Evolutionary conservation across 108 stramenopile genomes (phyloP), one percentile per base, ranked within the genome.

Genomic region (Epipyxis sp.): DNA sequence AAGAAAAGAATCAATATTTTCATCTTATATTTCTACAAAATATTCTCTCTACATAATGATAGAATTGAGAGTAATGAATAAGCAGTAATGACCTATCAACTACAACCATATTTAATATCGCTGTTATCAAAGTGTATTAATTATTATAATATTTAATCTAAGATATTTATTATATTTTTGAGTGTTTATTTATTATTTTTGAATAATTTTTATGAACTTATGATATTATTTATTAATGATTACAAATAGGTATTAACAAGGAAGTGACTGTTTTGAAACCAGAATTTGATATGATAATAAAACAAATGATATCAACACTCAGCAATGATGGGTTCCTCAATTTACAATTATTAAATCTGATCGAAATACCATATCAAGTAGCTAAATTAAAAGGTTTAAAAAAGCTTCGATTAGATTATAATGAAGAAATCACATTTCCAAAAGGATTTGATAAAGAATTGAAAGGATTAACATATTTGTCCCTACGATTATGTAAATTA

Each of bases 281-380:
- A 10, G 61, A 65, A 25, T 3, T 65, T 25, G 25, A 13, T 6
- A 32, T 32, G 34, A 25, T 32, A 29, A 25, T 65, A 6, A 65
- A 10, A 10, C 61, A 65, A 32, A 65, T 32, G 35, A 65, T 65
- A 6, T 6, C 34, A 32, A 32, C 34, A 6, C 30, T 32, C 10
- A 29, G 34, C 10, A 65, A 65, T 16, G 61, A 65, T 65, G 61
- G 61, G 30, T 6, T 65, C 10, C 35, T 65, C 34, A 65, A 65
- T 65, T 25, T 65, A 3, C 61, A 65, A 65, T 25, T 65, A 32
- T 25, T 65, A 32, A 32, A 32, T 29, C 61, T 65, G 3, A 29
- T 10, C 13, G 61, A 65, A 65, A 65, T 65, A 13, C 61, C 61
- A 3, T 16, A 6, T 6, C 61, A 3, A 65, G 35, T 65, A 10